These are phyloP conservation scores for Cyathus striatus DNA, from an alignment of 768 basidiomycete genomes.

Conservation along the genomic window DNA sequence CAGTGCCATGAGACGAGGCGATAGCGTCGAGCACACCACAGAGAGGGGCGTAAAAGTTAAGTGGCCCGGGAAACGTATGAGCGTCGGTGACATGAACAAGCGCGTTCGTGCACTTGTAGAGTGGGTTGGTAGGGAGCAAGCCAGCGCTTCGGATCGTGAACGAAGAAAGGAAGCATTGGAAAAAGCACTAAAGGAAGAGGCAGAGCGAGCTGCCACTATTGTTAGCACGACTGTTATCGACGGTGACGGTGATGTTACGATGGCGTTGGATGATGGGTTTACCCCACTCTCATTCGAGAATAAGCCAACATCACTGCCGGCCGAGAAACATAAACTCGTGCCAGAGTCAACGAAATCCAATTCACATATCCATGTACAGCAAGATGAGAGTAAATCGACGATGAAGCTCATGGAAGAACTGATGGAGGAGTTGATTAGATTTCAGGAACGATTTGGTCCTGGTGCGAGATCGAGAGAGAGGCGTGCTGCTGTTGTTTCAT, in stretches of 20 bases:
- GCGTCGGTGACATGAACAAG: constrained; percentile 97
- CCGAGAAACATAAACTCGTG: neutral
- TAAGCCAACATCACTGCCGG: neutral
- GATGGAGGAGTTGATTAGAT: constrained; percentile 83
- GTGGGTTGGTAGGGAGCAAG: constrained; percentile 90
- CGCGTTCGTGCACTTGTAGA: constrained; percentile 86
- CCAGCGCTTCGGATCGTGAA: constrained; percentile 64
- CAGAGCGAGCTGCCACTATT: constrained; percentile 2
- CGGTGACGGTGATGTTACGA: constrained; percentile 5
- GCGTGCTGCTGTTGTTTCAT: constrained; percentile 18
- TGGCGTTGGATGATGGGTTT: constrained; percentile 9
- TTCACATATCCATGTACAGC: neutral
- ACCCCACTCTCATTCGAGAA: neutral
- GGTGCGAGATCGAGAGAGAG: constrained; percentile 47
- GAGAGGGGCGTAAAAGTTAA: constrained; percentile 84
- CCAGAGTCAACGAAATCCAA: neutral
- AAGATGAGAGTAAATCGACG: constrained; percentile 22
- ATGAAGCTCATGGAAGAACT: constrained; percentile 89
- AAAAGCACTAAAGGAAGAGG: constrained; percentile 39
- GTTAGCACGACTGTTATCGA: neutral
- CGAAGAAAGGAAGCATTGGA: constrained; percentile 66
- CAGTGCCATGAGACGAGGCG: constrained; percentile 28
- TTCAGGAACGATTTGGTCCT: constrained; percentile 82
- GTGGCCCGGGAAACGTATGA: constrained; percentile 93
- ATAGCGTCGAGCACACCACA: constrained; percentile 54